These are phyloP conservation scores for Aureococcus anophagefferens DNA, from an alignment of 108 stramenopile species.

Conservation along the genomic window DNA sequence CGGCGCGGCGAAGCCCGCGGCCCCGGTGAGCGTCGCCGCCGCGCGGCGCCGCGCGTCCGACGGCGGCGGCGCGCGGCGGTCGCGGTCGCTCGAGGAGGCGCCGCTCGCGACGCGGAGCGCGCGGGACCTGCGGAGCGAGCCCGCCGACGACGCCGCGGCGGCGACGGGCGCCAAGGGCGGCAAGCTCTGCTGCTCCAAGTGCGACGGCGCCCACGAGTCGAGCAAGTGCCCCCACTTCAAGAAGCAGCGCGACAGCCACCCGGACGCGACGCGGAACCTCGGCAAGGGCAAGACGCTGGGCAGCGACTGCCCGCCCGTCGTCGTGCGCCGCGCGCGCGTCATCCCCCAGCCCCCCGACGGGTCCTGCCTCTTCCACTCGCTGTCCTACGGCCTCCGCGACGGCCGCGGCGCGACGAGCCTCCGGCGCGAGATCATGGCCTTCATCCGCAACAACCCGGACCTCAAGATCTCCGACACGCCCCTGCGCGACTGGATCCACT, in stretches of 20 bases:
- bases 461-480: slow-evolving; percentile 18
- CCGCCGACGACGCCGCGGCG: too few relatives aligned
- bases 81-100: too few relatives aligned
- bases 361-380: slow-evolving; percentile 25
- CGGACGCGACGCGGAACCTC: slow-evolving; percentile 11
- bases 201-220: slow-evolving; percentile 19
- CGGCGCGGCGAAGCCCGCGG: too few relatives aligned
- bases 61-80: too few relatives aligned
- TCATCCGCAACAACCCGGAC: slow-evolving; percentile 18
- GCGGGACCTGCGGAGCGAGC: too few relatives aligned
- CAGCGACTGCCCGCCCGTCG: neutral
- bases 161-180: too few relatives aligned
- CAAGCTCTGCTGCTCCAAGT: slow-evolving; percentile 13
- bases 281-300: neutral
- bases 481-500: slow-evolving; percentile 25
- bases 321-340: slow-evolving; percentile 8
- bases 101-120: too few relatives aligned
- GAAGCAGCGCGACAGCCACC: slow-evolving; percentile 21
- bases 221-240: slow-evolving; percentile 23
- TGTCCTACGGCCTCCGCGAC: slow-evolving; percentile 16
- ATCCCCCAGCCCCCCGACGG: slow-evolving; percentile 26
- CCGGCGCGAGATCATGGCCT: slow-evolving; percentile 7
- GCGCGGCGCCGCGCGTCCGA: too few relatives aligned
- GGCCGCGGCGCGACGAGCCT: slow-evolving; percentile 1
- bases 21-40: too few relatives aligned